These are phyloP conservation scores for Aureobasidium musti DNA, from an alignment of 2,329 filamentous ascomycete genomes.

Conservation along the genomic window DNA sequence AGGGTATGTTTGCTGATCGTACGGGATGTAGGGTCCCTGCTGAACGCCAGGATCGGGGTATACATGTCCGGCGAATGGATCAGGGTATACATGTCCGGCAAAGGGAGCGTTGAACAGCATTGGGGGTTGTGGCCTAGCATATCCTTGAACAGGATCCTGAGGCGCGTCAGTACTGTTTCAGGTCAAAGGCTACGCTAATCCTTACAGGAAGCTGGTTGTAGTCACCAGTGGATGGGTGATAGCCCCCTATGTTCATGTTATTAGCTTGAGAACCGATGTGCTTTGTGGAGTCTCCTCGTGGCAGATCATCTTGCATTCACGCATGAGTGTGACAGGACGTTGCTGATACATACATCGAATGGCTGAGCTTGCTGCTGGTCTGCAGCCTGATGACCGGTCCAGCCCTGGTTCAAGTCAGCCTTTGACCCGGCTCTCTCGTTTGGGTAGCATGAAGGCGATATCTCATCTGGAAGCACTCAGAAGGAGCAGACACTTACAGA, in stretches of 20 bases:
- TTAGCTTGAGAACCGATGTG: too few species aligned
- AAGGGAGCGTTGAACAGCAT: neutral
- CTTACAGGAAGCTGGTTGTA: neutral
- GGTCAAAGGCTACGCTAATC: neutral
- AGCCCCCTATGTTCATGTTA: neutral
- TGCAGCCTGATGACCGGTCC: neutral
- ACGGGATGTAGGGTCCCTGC: neutral
- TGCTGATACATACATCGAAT: neutral
- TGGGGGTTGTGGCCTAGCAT: neutral
- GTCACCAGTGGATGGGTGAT: neutral
- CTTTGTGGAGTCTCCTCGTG: too few species aligned
- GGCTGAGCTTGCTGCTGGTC: neutral
- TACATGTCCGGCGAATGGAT: neutral
- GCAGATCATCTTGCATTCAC: too few species aligned
- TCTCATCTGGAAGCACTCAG: neutral
- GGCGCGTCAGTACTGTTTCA: neutral
- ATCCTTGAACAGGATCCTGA: neutral
- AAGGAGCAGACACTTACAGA: neutral
- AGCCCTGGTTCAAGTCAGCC: neutral
- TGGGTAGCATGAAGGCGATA: neutral
- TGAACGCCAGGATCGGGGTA: neutral
- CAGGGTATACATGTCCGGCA: neutral
- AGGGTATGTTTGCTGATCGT: neutral
- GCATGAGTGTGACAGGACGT: neutral
- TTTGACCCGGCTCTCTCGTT: neutral